A percentile compares a stretch with the other conserved stretches of the same genome.
phyloP scores from a whole-genome alignment of 176 grass and related monocot species.

The Alloteropsis semialata region DNA sequence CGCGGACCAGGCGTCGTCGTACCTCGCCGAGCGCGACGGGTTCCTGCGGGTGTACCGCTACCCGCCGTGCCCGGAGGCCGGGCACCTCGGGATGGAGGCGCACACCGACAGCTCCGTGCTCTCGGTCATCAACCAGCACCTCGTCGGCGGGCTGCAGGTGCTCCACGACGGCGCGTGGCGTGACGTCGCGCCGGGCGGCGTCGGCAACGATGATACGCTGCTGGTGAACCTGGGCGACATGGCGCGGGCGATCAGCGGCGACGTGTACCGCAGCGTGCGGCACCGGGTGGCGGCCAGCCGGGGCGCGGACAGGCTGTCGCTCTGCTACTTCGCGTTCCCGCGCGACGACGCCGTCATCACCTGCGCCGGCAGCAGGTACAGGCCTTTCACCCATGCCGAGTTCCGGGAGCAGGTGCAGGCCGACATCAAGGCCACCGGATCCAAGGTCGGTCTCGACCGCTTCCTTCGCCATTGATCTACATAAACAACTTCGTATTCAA shows the following conservation, averaged over 20 bases:
- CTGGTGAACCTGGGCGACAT: constrained; percentile 78
- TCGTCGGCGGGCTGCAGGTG: constrained; percentile 61
- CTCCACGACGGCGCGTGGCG: constrained; percentile 42
- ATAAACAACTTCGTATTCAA: too few relatives aligned
- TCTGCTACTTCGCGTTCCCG: constrained; percentile 84
- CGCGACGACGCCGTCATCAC: constrained; percentile 38
- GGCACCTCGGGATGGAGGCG: constrained; percentile 59
- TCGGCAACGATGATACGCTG: neutral
- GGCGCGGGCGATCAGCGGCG: constrained; percentile 62
- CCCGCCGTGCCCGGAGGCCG: constrained; percentile 33
- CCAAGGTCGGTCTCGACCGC: constrained; percentile 59
- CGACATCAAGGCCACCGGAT: constrained; percentile 60
- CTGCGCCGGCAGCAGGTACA: constrained; percentile 28
- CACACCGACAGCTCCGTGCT: constrained; percentile 90
- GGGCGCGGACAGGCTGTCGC: constrained; percentile 45
- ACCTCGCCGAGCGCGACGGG: constrained; percentile 56
- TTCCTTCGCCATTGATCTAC: constrained; percentile 37
- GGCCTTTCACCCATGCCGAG: constrained; percentile 55
- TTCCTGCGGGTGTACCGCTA: constrained; percentile 74
- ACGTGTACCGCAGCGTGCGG: constrained; percentile 44
- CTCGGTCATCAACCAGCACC: constrained; percentile 59
- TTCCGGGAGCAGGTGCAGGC: constrained; percentile 67
- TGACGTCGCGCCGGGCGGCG: constrained; percentile 16
- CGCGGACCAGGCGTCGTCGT: constrained; percentile 1
- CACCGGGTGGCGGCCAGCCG: constrained; percentile 67